Conservation (phyloP, 2,329 filamentous ascomycete genomes). For the Colletotrichum musae region DNA sequence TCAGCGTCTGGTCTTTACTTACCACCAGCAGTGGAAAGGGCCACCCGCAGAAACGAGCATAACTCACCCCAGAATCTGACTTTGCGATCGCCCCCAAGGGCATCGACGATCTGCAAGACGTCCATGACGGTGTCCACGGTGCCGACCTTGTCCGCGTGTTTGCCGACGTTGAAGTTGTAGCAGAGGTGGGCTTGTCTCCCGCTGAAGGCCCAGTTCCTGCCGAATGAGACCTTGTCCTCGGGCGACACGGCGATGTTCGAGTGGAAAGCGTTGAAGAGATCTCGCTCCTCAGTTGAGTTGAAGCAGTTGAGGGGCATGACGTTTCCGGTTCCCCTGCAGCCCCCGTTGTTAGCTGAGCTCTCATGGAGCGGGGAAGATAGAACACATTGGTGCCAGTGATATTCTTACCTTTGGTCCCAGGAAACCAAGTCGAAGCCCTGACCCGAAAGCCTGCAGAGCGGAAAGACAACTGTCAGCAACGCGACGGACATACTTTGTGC, state of each 20-base stretch:
- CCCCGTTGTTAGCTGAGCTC: background rate
- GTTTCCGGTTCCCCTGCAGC: background rate
- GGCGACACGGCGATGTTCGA: slow-evolving; percentile 18
- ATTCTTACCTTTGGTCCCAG: slow-evolving; percentile 43
- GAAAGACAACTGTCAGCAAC: background rate
- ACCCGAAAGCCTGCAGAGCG: slow-evolving; percentile 35
- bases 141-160: slow-evolving; percentile 46
- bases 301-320: background rate
- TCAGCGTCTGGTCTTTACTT: background rate
- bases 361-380: no score
- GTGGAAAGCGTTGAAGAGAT: background rate
- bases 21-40: background rate
- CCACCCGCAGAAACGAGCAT: background rate
- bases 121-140: slow-evolving; percentile 55
- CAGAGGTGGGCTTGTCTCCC: slow-evolving; percentile 46
- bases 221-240: slow-evolving; percentile 32
- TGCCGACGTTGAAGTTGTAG: slow-evolving; percentile 41
- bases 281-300: background rate
- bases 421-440: slow-evolving; percentile 43
- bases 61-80: slow-evolving; percentile 54
- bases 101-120: slow-evolving; percentile 55
- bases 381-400: no score
- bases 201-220: slow-evolving; percentile 41
- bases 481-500: background rate
- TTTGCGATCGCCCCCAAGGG: slow-evolving; percentile 54